phyloP scores from a whole-genome alignment of 202 grass and related monocot species.

The Schoenoplectus triqueter region DNA sequence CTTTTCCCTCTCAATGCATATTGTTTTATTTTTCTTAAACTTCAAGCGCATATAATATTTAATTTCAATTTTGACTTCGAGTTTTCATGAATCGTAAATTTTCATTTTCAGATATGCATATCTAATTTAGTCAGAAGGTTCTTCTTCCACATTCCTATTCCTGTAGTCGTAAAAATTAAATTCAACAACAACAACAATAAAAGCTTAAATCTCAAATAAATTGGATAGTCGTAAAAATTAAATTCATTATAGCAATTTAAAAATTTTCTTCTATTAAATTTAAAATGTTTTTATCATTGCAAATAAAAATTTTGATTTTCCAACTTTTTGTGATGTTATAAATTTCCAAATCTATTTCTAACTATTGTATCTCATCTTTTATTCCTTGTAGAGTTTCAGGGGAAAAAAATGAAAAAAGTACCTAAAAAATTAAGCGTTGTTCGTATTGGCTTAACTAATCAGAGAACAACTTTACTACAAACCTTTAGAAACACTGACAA shows the following conservation, averaged over 20 bases:
- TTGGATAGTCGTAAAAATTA: too few species aligned
- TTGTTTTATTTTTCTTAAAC: neutral
- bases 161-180: too few species aligned
- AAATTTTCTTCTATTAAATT: neutral
- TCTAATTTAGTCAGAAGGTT: too few species aligned
- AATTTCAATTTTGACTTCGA: neutral
- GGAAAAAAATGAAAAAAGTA: neutral
- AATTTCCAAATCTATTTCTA: too few species aligned
- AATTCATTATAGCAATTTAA: too few species aligned
- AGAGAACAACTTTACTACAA: neutral
- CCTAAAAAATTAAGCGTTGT: neutral
- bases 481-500: neutral
- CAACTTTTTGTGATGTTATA: too few species aligned
- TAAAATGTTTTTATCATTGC: neutral
- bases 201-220: too few species aligned
- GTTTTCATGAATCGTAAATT: neutral
- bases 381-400: neutral
- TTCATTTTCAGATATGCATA: too few species aligned
- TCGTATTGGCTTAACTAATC: neutral
- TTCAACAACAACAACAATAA: too few species aligned
- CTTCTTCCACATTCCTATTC: too few species aligned
- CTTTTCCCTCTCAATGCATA: neutral
- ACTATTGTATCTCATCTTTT: neutral
- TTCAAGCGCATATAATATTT: neutral
- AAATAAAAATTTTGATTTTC: too few species aligned